Conservation (phyloP, 192 early-diverging fungal genomes). For the Globomyces pollinis-pini region DNA sequence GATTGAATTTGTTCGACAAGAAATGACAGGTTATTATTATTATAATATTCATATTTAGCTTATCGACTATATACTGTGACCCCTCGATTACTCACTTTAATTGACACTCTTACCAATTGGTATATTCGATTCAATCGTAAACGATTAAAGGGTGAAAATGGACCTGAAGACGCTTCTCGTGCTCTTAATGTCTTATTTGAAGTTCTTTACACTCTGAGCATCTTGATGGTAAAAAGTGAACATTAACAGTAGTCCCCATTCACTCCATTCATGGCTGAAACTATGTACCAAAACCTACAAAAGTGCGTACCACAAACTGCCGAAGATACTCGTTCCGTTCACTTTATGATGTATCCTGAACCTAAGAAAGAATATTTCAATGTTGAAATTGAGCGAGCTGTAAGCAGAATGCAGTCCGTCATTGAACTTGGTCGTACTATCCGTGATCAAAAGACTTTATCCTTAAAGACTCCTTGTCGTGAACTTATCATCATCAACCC, state of each 20-base stretch:
- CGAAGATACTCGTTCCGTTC: conserved; percentile 76
- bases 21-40: too few species aligned
- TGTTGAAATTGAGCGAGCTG: conserved; percentile 85
- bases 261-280: conserved; percentile 95
- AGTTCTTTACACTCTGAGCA: conserved; percentile 83
- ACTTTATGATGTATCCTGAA: conserved; percentile 93
- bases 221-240: conserved; percentile 68
- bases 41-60: too few species aligned
- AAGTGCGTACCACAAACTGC: conserved; percentile 52
- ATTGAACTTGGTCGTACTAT: conserved; percentile 89
- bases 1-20: conserved; percentile 84
- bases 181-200: conserved; percentile 95
- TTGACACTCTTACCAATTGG: conserved; percentile 97
- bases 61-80: conserved; percentile 98
- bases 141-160: conserved; percentile 92
- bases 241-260: conserved; percentile 77
- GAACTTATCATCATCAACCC: conserved; percentile 90
- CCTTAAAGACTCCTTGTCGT: conserved; percentile 89
- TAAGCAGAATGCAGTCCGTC: conserved; percentile 91
- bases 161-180: conserved; percentile 70
- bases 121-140: conserved; percentile 98
- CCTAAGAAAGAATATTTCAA: conserved; percentile 94
- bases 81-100: conserved; percentile 77
- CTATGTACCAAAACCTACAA: conserved; percentile 92
- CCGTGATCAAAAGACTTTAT: conserved; percentile 85